phyloP scores from a whole-genome alignment of 176 grass and related monocot genomes.

The barley (Hordeum vulgare) region MorexV3_pseudomolecules_assembly NC_058519.1:410485257-410485756 shows the following conservation, averaged over 20 bases:
- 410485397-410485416: not conserved
- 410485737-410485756: too few relatives aligned
- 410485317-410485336: not conserved
- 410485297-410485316: constrained; percentile 36
- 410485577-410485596: not conserved
- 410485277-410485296: constrained; percentile 82
- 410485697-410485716: too few relatives aligned
- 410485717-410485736: too few relatives aligned
- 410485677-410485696: too few relatives aligned
- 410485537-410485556: not conserved
- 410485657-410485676: not conserved
- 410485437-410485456: not conserved
- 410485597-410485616: not conserved
- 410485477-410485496: not conserved
- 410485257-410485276: constrained; percentile 79
- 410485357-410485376: not conserved
- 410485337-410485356: constrained; percentile 8
- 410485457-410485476: not conserved
- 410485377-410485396: not conserved
- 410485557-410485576: not conserved
- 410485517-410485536: not conserved
- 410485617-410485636: not conserved
- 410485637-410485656: not conserved
- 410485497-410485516: not conserved
- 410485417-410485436: not conserved